phyloP scores from a whole-genome alignment of 169 alveolate species.

The Plasmodium knowlesi region DNA sequence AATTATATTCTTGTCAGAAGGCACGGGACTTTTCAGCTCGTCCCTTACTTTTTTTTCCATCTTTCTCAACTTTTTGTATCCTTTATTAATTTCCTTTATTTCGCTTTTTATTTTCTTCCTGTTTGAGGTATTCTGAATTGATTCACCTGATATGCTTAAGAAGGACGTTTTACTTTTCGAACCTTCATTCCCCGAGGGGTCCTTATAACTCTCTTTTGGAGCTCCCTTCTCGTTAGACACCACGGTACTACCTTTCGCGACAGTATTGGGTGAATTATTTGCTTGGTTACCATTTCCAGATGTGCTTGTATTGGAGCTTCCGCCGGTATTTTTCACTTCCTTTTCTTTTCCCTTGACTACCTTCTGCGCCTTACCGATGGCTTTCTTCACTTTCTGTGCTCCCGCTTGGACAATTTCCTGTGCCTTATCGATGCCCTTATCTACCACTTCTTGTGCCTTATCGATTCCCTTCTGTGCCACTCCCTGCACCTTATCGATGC shows the following conservation, averaged over 20 bases:
- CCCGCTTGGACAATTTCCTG: background rate
- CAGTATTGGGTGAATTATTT: slow-evolving; percentile 5
- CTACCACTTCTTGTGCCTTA: background rate
- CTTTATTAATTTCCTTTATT: slow-evolving; percentile 64
- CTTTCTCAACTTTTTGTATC: slow-evolving; percentile 47
- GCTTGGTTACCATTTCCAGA: background rate
- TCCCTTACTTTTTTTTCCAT: slow-evolving; percentile 62
- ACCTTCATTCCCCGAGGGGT: background rate
- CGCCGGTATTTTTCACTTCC: background rate
- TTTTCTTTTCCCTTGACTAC: background rate
- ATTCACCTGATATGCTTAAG: slow-evolving; percentile 32
- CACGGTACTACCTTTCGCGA: background rate
- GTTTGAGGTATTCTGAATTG: slow-evolving; percentile 20
- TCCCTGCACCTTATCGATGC: background rate
- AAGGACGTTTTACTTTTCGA: background rate
- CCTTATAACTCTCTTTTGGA: slow-evolving; percentile 9
- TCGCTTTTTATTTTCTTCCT: slow-evolving; percentile 38
- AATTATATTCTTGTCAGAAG: slow-evolving; percentile 57
- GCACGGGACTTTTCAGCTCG: slow-evolving; percentile 41
- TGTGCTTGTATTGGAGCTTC: background rate
- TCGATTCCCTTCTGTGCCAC: background rate
- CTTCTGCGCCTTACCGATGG: background rate
- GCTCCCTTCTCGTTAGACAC: background rate
- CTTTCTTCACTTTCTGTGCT: background rate
- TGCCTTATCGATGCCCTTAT: background rate